These are phyloP conservation scores for Platanthera zijinensis DNA, from an alignment of 106 monocot genomes.

Conservation along the genomic window DNA sequence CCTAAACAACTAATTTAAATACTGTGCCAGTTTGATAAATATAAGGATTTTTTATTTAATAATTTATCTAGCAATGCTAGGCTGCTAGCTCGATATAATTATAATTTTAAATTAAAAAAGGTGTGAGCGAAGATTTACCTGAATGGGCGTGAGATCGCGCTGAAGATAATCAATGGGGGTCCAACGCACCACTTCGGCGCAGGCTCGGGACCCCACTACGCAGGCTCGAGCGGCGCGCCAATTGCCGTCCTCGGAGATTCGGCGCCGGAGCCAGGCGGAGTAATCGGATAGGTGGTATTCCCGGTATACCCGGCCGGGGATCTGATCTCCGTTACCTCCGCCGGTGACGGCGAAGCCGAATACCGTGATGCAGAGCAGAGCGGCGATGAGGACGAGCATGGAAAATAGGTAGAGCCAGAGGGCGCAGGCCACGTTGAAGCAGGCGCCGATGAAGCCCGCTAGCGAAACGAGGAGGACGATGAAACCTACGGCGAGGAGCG, in stretches of 20 bases:
- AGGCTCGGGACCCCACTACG: constrained; percentile 55
- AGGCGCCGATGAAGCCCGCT: constrained; percentile 73
- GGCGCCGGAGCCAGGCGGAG: constrained; percentile 55
- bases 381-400: constrained; percentile 66
- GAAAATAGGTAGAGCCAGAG: constrained; percentile 81
- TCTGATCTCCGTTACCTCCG: constrained; percentile 48
- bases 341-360: constrained; percentile 83
- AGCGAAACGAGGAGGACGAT: constrained; percentile 83
- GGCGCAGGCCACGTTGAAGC: constrained; percentile 65
- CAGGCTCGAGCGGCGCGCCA: constrained; percentile 59
- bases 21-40: too few species aligned
- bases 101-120: neutral
- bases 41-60: too few species aligned
- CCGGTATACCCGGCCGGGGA: constrained; percentile 56
- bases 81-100: too few species aligned
- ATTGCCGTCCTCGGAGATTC: constrained; percentile 30
- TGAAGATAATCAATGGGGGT: constrained; percentile 80
- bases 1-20: too few species aligned
- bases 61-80: too few species aligned
- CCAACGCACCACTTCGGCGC: constrained; percentile 54
- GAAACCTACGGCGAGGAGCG: constrained; percentile 82
- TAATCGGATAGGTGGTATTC: constrained; percentile 70
- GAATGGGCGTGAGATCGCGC: constrained; percentile 59
- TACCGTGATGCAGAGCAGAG: constrained; percentile 44
- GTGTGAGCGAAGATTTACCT: constrained; percentile 35